phyloP scores from a whole-genome alignment of 2,329 filamentous ascomycete genomes.

The Aspergillus persii region DNA sequence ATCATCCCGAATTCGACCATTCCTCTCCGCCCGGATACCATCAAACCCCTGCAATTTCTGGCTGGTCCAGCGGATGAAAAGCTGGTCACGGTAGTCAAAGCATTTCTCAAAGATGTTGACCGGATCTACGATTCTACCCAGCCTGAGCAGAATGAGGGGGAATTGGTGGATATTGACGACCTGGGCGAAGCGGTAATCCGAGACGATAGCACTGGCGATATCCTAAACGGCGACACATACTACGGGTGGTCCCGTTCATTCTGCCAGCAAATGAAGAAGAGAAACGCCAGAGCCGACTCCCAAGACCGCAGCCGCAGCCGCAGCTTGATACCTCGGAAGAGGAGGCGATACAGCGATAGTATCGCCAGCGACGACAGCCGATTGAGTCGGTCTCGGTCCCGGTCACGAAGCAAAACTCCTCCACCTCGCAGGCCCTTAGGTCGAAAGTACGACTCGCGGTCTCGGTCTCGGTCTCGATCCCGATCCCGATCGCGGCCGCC shows the following conservation, averaged over 20 bases:
- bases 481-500: slow-evolving; percentile 30
- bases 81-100: slow-evolving; percentile 67
- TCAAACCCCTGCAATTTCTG: slow-evolving; percentile 69
- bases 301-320: slow-evolving; percentile 41
- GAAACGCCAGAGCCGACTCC: slow-evolving; percentile 24
- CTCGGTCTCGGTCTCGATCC: slow-evolving; percentile 24
- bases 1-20: slow-evolving; percentile 72
- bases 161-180: slow-evolving; percentile 65
- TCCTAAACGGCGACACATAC: slow-evolving; percentile 69
- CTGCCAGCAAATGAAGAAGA: slow-evolving; percentile 73
- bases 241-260: slow-evolving; percentile 84
- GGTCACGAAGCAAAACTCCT: slow-evolving; percentile 33
- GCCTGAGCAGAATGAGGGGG: slow-evolving; percentile 47
- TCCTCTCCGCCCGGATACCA: slow-evolving; percentile 68
- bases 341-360: slow-evolving; percentile 42
- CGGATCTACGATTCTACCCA: slow-evolving; percentile 61
- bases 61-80: slow-evolving; percentile 65
- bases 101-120: slow-evolving; percentile 67
- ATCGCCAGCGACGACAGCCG: slow-evolving; percentile 29
- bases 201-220: slow-evolving; percentile 65
- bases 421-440: slow-evolving; percentile 19
- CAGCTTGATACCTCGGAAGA: slow-evolving; percentile 38
- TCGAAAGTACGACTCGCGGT: slow-evolving; percentile 25
- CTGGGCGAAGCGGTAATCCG: slow-evolving; percentile 67
- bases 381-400: slow-evolving; percentile 27